Base-by-base conservation (phyloP, 805 yeast genomes). In the Candida multigemmis region DNA sequence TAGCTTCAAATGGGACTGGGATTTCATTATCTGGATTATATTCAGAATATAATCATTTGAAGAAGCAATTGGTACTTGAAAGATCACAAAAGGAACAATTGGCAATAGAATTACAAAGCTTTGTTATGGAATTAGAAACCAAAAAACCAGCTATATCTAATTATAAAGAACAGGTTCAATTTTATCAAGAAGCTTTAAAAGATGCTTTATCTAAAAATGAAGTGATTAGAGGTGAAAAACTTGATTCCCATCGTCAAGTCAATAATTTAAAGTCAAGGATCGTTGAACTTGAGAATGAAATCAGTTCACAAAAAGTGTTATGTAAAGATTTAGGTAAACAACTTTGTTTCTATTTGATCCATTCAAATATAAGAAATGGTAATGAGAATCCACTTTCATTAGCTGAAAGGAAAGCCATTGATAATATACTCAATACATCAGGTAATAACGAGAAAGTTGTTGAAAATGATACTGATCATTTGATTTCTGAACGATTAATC, bases 301-400 rank as follows among this genome's bases (percentile, higher is more conserved):
- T 67, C 9, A 53, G 47, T 10, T 55, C 69, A 4, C 48, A 80
- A 35, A 63, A 67, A 23, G 70, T 67, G 31, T 74, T 78, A 36
- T 69, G 78, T 22, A 55, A 65, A 16, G 96, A 89, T 43, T 56
- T 89, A 21, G 82, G 93, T 5, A 73, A 76, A 22, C 97, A 89
- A 48, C 68, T 91, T n/a, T 84, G 82, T 38, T 68, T 65, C 25
- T 62, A 86, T 19, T 60, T 89, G 20, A 68, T 79, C 10, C 84
- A 81, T 43, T 61, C 82, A 2, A 63, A 74, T 16, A 56, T 79
- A 2, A 65, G 74, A 24, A 70, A 66, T 8, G 65, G 64, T 26
- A 58, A 70, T n/a, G 71, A 71, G 19, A 60, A 58, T 21, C 82
- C 89, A 6, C 54, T 89, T 19, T 68, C 80, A 4, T 50, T 62